Evolutionary conservation across 2,329 filamentous ascomycete species (phyloP).

Genomic region (Bipolaris bicolor): DNA sequence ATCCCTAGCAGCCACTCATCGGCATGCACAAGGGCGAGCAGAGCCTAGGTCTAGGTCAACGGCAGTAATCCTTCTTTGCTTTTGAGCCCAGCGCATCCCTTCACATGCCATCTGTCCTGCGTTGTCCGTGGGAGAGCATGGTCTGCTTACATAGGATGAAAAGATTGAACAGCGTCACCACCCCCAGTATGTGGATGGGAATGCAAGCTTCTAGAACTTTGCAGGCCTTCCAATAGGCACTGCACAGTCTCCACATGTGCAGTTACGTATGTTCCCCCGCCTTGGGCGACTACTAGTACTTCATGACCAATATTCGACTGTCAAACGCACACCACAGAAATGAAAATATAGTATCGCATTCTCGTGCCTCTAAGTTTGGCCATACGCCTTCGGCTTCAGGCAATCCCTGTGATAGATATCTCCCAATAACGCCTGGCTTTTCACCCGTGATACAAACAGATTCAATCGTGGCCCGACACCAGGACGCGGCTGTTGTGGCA

Average conservation of each 20-base stretch:
- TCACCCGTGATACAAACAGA: conserved; percentile 36
- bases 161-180: background rate
- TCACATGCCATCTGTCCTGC: background rate
- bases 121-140: background rate
- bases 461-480: conserved; percentile 4
- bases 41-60: conserved; percentile 1
- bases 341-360: conserved; percentile 9
- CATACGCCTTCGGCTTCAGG: conserved; percentile 12
- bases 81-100: too few relatives aligned
- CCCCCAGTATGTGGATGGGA: background rate
- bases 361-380: conserved; percentile 11
- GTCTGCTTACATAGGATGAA: background rate
- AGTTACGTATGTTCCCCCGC: conserved; percentile 23
- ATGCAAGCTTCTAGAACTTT: conserved; percentile 18
- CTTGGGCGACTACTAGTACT: conserved; percentile 9
- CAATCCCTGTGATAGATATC: conserved; percentile 3
- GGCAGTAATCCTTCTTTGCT: conserved; percentile 1
- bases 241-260: conserved; percentile 10
- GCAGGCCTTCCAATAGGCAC: conserved; percentile 25
- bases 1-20: conserved; percentile 23
- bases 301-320: conserved; percentile 3
- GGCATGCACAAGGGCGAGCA: conserved; percentile 15
- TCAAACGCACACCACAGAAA: background rate
- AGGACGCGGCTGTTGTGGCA: conserved; percentile 1
- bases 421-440: conserved; percentile 39